phyloP scores from a whole-genome alignment of 2,329 filamentous ascomycete species.

The Chrysoporthe austroafricana region DNA sequence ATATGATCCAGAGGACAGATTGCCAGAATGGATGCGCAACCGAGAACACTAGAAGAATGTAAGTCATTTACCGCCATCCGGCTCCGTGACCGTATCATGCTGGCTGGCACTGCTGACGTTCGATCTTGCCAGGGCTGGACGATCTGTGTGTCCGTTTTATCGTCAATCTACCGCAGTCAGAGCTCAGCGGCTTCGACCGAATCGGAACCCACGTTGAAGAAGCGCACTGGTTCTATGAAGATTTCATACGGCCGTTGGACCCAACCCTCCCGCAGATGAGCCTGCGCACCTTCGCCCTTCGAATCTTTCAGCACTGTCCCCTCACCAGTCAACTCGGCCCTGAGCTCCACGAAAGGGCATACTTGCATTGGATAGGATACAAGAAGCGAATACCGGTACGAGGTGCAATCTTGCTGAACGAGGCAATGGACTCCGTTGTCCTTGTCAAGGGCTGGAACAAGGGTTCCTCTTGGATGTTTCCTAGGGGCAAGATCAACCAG shows the following conservation, averaged over 20 bases:
- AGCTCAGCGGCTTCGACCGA: conserved; percentile 85
- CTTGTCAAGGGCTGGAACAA: conserved; percentile 99
- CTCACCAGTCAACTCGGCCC: conserved; percentile 80
- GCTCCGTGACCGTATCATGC: conserved; percentile 16
- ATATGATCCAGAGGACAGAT: conserved; percentile 25
- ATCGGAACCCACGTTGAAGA: conserved; percentile 99
- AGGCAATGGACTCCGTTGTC: conserved; percentile 90
- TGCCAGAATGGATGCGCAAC: conserved; percentile 24
- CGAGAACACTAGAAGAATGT: conserved; percentile 30
- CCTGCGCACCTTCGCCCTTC: conserved; percentile 81
- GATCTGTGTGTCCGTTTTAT: conserved; percentile 98
- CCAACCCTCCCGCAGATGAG: conserved; percentile 83
- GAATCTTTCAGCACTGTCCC: conserved; percentile 93
- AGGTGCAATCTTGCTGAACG: conserved; percentile 90
- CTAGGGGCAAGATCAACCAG: conserved; percentile 96
- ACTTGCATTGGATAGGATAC: conserved; percentile 90
- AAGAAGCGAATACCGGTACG: conserved; percentile 93
- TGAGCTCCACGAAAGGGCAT: conserved; percentile 79
- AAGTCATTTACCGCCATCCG: background rate
- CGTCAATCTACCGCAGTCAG: conserved; percentile 91
- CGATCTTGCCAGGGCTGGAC: conserved; percentile 75
- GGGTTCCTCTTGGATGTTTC: conserved; percentile 93
- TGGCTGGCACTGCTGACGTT: conserved; percentile 26
- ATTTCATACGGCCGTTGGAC: conserved; percentile 93
- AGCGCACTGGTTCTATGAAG: conserved; percentile 99